Base-by-base conservation (phyloP, 2,329 filamentous ascomycete genomes). In the Epichloe festucae region DNA sequence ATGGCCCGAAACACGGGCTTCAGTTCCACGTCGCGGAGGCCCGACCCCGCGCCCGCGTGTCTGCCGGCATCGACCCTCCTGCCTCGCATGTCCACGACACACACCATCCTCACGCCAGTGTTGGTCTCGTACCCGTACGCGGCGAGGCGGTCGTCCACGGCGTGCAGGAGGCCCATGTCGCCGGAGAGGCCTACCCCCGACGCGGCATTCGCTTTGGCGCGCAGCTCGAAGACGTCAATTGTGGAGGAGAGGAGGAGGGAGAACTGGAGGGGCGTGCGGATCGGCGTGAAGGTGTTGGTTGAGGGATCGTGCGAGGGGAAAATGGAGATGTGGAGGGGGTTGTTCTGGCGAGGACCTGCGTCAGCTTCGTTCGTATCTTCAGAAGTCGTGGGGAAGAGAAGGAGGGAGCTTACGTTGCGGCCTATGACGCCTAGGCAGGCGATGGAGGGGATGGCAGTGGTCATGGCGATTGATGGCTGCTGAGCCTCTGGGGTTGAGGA, bases 41-140 rank as follows among this genome's bases (percentile, higher is more conserved):
- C 89, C 17, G 86, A n/a, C 14, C 79, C 78, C 19, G 72, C 66
- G 14, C 79, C 78, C 17, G 73, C 66, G 4, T 62, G 59, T 6
- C 63, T 48, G 41, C 50, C 49, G 10, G 60, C 63, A 48, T 67
- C 70, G 50, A 74, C 69, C 48, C 77, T 71, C 21, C 85, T 74
- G 1, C 89, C 90, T 58, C 89, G 82, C 79, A 95, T 89, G 70
- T 98, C 91, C 34, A 97, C 85, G 3, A 96, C 81, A 56, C 89
- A 84, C 36, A 97, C 82, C 63, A 98, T 83, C 65, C 91, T 90
- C 56, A 95, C 82, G 41, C 89, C 89, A 27, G 93, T 97, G 69
- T 95, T 97, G 52, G 93, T 96, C 68, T 97, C 80, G 81, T 88
- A 96, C 61, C 93, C 93, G 72, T 97, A 98, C 58, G 89, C 86